Evolutionary conservation across 306 rosid genomes (phyloP), one percentile per base, ranked within the genome.

Genomic region (Betula pendula): DNA sequence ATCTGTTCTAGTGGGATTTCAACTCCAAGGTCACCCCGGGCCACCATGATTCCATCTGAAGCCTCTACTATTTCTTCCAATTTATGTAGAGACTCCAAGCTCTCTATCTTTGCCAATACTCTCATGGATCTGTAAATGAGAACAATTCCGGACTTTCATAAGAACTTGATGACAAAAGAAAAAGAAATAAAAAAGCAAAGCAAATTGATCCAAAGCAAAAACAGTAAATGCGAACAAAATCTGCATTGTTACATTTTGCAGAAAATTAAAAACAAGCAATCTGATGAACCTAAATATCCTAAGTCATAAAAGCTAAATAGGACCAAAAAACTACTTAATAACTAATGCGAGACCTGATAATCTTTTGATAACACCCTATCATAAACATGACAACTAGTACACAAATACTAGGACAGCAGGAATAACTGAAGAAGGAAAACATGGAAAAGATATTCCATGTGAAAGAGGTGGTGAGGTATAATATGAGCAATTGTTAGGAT

Each of bases 21-120:
- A 1, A 91, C 97, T 71, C 98, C 97, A 33, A 94, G 94, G 81
- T 94, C 97, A 59, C 93, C 97, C 15, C 97, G 91, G 40, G 94
- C 98, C 63, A 94, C 89, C 97, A 94, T 91, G 84, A 90, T 88
- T 71, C 98, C 98, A 77, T 91, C 97, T 16, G 97, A 94, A 81
- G 93, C 89, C 84, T 85, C 80, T 38, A 91, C 84, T 40, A 90
- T 94, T 76, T 88, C 92, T 83, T 84, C 88, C 75, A 94, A 74
- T 50, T 90, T 90, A 81, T 86, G 85, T 76, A 94, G 92, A 49
- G 96, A 80, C 73, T 91, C 97, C 83, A 86, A 84, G 89, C 96
- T 91, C 88, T 94, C 97, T 74, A 91, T 87, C 89, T 94, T 94
- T 3, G 97, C 93, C 85, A 94, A 79, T 66, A 93, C 91, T 82